Conservation (phyloP, 2,329 filamentous ascomycete genomes). For the Colletotrichum caudatum region DNA sequence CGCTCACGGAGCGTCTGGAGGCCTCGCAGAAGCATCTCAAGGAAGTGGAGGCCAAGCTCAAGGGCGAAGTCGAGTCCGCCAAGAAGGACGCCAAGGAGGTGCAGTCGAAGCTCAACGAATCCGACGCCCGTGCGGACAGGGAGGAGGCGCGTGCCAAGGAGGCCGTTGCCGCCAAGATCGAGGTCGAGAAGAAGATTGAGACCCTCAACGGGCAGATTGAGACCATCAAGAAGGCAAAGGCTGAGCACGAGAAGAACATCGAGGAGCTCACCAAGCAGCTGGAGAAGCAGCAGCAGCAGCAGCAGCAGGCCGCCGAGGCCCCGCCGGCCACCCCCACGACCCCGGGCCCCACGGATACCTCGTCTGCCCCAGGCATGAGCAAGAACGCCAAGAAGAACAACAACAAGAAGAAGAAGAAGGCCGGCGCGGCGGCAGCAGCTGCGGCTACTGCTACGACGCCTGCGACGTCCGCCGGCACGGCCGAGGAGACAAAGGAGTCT, state of each 20-base stretch:
- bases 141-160: slow-evolving; percentile 49
- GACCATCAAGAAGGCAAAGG: slow-evolving; percentile 53
- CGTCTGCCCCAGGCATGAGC: slow-evolving; percentile 42
- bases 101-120: slow-evolving; percentile 46
- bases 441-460: neutral
- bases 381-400: slow-evolving; percentile 71
- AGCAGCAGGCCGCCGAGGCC: slow-evolving; percentile 37
- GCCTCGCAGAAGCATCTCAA: slow-evolving; percentile 59
- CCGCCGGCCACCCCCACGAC: slow-evolving; percentile 42
- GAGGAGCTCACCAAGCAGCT: slow-evolving; percentile 56
- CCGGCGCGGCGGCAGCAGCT: slow-evolving; percentile 60
- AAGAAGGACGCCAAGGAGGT: slow-evolving; percentile 46
- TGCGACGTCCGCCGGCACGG: slow-evolving; percentile 49
- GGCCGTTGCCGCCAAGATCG: slow-evolving; percentile 53
- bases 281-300: slow-evolving; percentile 46
- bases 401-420: slow-evolving; percentile 92
- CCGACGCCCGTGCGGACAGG: slow-evolving; percentile 46
- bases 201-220: slow-evolving; percentile 57
- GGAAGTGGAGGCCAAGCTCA: slow-evolving; percentile 55
- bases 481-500: slow-evolving; percentile 44
- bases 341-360: slow-evolving; percentile 43
- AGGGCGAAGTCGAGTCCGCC: slow-evolving; percentile 44
- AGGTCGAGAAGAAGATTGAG: slow-evolving; percentile 59
- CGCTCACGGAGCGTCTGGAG: slow-evolving; percentile 62
- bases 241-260: slow-evolving; percentile 56